phyloP scores from a whole-genome alignment of 805 yeast species.

The Peterozyma toletana region DNA sequence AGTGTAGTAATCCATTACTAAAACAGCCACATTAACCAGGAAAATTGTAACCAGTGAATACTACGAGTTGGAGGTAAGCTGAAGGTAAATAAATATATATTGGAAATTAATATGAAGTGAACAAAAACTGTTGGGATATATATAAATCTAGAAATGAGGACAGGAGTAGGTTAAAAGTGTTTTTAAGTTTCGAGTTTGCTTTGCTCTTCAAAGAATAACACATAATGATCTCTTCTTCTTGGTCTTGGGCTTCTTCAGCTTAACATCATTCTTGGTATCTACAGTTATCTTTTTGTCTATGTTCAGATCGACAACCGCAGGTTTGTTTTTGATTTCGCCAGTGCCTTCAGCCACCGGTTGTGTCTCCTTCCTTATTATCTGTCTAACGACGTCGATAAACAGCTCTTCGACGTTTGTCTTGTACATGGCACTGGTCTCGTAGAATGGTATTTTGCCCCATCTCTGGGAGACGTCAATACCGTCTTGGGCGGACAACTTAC shows the following conservation, averaged over 20 bases:
- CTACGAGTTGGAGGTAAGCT: no score
- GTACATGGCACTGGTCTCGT: constrained; percentile 90
- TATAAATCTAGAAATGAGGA: no score
- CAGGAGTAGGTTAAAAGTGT: no score
- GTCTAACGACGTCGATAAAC: constrained; percentile 82
- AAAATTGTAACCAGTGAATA: no score
- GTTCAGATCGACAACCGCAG: neutral
- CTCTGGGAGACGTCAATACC: constrained; percentile 77
- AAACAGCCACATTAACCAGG: no score
- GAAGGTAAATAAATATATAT: no score
- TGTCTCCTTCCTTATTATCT: constrained; percentile 73
- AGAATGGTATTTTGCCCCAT: constrained; percentile 89
- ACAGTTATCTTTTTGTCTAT: neutral
- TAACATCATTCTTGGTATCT: neutral
- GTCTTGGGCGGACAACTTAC: constrained; percentile 72
- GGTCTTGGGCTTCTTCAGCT: neutral
- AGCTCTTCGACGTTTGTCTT: constrained; percentile 88
- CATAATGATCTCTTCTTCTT: constrained; percentile 5
- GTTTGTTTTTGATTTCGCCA: neutral
- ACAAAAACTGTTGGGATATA: no score
- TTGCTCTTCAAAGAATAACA: constrained; percentile 4
- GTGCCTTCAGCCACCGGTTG: constrained; percentile 9
- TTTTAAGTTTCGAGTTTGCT: no score
- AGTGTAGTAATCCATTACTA: no score
- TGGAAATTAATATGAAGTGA: no score